A percentile compares a stretch with the other conserved stretches of the same genome.
Evolutionary conservation across 2,329 filamentous ascomycete species (phyloP).

Genomic region (Beauveria medogensis): DNA sequence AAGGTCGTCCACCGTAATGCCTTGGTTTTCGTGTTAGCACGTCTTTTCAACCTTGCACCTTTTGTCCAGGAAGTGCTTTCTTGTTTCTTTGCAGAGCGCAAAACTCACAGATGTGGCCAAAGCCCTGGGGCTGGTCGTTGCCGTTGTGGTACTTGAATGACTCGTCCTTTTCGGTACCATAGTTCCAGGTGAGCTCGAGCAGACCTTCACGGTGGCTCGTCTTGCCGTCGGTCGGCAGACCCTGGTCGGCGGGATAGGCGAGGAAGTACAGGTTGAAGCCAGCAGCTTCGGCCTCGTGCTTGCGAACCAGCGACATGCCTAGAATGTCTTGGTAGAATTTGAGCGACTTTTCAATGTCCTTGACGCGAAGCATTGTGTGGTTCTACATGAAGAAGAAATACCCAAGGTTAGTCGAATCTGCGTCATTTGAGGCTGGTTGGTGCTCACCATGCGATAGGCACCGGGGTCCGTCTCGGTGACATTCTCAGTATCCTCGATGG

Average conservation of each 20-base stretch:
- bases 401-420: neutral
- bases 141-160: constrained; percentile 85
- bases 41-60: neutral
- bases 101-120: constrained; percentile 78
- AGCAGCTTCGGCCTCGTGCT: constrained; percentile 57
- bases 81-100: neutral
- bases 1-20: constrained; percentile 78
- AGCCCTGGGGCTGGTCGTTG: constrained; percentile 85
- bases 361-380: constrained; percentile 93
- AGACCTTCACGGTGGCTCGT: constrained; percentile 69
- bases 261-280: constrained; percentile 92
- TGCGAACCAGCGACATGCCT: constrained; percentile 79
- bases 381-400: constrained; percentile 44
- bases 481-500: constrained; percentile 62
- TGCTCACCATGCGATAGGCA: constrained; percentile 61
- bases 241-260: constrained; percentile 59
- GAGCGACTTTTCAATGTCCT: constrained; percentile 65
- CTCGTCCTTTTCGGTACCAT: constrained; percentile 77
- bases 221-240: constrained; percentile 41
- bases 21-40: constrained; percentile 27
- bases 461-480: constrained; percentile 63
- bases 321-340: constrained; percentile 79
- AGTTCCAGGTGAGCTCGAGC: constrained; percentile 82
- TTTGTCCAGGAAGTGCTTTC: neutral
- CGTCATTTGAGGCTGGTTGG: neutral